These are phyloP conservation scores for Millerozyma acaciae DNA, from an alignment of 805 yeast genomes.

Conservation along the genomic window DNA sequence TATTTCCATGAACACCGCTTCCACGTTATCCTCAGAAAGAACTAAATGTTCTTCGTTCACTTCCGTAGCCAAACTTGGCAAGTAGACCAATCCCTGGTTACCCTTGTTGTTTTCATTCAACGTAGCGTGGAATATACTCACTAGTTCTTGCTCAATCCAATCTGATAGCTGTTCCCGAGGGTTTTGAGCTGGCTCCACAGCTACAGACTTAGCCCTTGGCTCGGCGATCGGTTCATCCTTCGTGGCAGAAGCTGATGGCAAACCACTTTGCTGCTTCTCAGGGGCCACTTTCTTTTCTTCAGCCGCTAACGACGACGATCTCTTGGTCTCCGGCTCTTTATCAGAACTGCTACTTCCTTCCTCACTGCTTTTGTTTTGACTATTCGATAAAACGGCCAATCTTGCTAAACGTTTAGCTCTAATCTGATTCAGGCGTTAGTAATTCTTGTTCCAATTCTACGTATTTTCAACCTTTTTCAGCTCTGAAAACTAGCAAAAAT, in stretches of 20 bases:
- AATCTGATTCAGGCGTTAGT: slow-evolving; percentile 31
- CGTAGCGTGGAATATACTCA: slow-evolving; percentile 33
- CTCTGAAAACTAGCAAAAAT: not conserved
- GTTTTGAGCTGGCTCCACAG: not conserved
- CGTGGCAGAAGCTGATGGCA: slow-evolving; percentile 3
- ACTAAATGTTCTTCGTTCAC: slow-evolving; percentile 9
- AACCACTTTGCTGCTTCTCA: not conserved
- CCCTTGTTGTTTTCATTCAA: slow-evolving; percentile 11
- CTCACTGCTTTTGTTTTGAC: not conserved
- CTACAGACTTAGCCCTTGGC: not conserved
- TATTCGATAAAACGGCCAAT: slow-evolving; percentile 22
- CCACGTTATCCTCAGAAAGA: slow-evolving; percentile 36
- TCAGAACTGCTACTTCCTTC: slow-evolving; percentile 4
- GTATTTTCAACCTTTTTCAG: not conserved
- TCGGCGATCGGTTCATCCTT: slow-evolving; percentile 1
- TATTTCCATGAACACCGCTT: slow-evolving; percentile 51
- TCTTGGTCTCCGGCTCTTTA: slow-evolving; percentile 22
- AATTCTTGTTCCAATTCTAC: slow-evolving; percentile 7
- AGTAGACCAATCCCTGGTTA: slow-evolving; percentile 13
- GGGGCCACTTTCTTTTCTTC: slow-evolving; percentile 1
- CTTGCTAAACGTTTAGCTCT: slow-evolving; percentile 53
- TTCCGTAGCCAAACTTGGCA: slow-evolving; percentile 25
- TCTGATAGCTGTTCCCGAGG: slow-evolving; percentile 8
- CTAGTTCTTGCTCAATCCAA: slow-evolving; percentile 43
- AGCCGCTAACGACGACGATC: slow-evolving; percentile 1